Percentiles rank a stretch among this genome's conserved stretches.
Evolutionary conservation across 495 filamentous ascomycete species (phyloP).

Genomic region (Daldinia childiae): DNA sequence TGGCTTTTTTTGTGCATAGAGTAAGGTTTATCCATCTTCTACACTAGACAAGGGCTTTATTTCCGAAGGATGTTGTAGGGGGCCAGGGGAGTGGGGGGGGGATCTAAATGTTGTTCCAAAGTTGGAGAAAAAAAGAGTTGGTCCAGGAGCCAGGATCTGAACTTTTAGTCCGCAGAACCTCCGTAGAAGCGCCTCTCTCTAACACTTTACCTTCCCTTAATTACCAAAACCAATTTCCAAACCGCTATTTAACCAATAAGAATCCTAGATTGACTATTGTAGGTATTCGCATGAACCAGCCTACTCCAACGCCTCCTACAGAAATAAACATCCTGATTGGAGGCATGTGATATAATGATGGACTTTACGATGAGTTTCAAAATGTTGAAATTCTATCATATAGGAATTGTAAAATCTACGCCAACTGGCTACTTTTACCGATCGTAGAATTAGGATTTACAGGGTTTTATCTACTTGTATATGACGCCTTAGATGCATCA

Average conservation of each 20-base stretch:
- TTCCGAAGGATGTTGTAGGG: slow-evolving; percentile 36
- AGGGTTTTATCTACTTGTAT: slow-evolving; percentile 1
- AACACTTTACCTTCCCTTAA: slow-evolving; percentile 44
- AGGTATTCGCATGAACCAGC: slow-evolving; percentile 30
- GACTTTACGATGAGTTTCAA: slow-evolving; percentile 7
- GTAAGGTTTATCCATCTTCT: slow-evolving; percentile 34
- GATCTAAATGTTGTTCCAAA: slow-evolving; percentile 33
- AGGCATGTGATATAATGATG: slow-evolving; percentile 20
- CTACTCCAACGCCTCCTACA: slow-evolving; percentile 14
- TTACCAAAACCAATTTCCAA: slow-evolving; percentile 41
- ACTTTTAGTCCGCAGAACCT: slow-evolving; percentile 40
- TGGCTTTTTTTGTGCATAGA: slow-evolving; percentile 16
- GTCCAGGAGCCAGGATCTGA: slow-evolving; percentile 23
- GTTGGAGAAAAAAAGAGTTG: slow-evolving; percentile 29
- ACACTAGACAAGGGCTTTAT: slow-evolving; percentile 40
- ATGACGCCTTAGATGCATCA: not conserved
- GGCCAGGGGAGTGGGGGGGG: slow-evolving; percentile 22
- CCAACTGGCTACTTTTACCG: not conserved
- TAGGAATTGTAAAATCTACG: slow-evolving; percentile 6
- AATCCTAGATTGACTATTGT: not conserved
- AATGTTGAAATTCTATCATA: slow-evolving; percentile 4
- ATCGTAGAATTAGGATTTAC: slow-evolving; percentile 10
- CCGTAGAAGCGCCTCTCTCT: slow-evolving; percentile 42
- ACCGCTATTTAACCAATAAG: slow-evolving; percentile 24
- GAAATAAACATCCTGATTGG: slow-evolving; percentile 11